Evolutionary conservation across 371 early-diverging fungal species (phyloP), one percentile per base, ranked within the genome.

Genomic region (Lichtheimia ramosa): DNA sequence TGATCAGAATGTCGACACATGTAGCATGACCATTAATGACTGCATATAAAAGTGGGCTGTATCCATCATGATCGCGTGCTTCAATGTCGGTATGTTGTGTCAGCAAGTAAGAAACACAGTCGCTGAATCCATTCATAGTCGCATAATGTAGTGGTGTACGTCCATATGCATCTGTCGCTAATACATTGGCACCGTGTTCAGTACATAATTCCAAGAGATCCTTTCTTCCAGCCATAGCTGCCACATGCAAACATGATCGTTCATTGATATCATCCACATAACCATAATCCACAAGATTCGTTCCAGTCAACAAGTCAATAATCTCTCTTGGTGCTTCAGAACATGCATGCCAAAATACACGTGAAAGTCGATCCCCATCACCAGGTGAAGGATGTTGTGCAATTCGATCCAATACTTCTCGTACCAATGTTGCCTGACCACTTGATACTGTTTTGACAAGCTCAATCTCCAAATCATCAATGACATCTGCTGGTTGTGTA

Each of bases 181-280:
- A 83, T 3, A 88, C 78, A 43, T 76, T 83, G 14, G 85, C 89
- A 8, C 83, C 85, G 34, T 81, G 71, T 28, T 84, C 66, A 15
- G 90, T 78, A 48, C 83, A 83, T 1, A 83, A 64, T 40, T 83
- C 72, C 41, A 91, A 53, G 2, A 91, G 64, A 46, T 85, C 84
- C 41, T 83, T 60, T 43, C 88, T 80, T 1, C 93, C 93, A 8
- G 79, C 77, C 72, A 95, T 92, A 2, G 96, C 91, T 5, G 92
- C 88, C 63, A 93, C 94, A 69, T 98, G 98, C 8, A 95, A 75
- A 56, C 90, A 89, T 0, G 92, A 95, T 24, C 95, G 84, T 62
- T 92, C 90, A 58, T 87, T 94, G 69, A 97, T 94, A 64, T 97
- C 96, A 69, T 96, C 97, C n/a, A 85, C 79, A 67, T 86, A 89